These are phyloP conservation scores for Pleurotus giganteus DNA, from an alignment of 768 basidiomycete species.

Conservation along the genomic window DNA sequence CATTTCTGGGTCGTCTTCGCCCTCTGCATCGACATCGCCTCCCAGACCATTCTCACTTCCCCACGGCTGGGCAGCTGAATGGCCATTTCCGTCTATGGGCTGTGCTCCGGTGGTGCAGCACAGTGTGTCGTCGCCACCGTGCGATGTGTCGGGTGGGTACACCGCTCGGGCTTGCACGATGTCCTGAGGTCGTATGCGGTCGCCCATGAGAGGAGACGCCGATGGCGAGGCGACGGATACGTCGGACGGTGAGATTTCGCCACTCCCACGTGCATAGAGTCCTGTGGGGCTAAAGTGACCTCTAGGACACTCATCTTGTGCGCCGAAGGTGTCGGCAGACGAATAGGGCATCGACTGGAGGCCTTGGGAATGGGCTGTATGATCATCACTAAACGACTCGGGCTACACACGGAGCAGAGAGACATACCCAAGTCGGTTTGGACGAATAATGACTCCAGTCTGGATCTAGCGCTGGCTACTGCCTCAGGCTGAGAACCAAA, in stretches of 20 bases:
- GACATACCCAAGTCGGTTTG: neutral
- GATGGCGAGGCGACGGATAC: neutral
- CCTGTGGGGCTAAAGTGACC: neutral
- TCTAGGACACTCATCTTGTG: neutral
- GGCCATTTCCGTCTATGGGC: neutral
- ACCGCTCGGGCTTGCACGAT: neutral
- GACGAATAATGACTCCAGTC: neutral
- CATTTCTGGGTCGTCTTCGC: constrained; percentile 18
- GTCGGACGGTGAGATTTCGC: neutral
- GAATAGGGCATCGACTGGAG: neutral
- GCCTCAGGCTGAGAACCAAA: neutral
- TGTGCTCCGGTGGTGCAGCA: neutral
- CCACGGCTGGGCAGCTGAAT: too few relatives aligned
- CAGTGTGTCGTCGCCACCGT: neutral
- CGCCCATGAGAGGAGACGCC: neutral
- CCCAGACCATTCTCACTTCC: constrained; percentile 7
- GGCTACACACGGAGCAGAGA: neutral
- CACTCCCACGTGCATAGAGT: neutral
- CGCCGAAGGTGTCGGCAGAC: neutral
- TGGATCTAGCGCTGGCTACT: neutral
- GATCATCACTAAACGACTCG: neutral
- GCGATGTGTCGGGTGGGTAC: neutral
- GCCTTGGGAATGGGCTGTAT: neutral
- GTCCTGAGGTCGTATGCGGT: neutral
- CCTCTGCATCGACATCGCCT: constrained; percentile 34